Percentiles rank a stretch among this genome's conserved stretches.
These are phyloP conservation scores for Colletotrichum agaves DNA, from an alignment of 2,329 filamentous ascomycete species.

Conservation along the genomic window DNA sequence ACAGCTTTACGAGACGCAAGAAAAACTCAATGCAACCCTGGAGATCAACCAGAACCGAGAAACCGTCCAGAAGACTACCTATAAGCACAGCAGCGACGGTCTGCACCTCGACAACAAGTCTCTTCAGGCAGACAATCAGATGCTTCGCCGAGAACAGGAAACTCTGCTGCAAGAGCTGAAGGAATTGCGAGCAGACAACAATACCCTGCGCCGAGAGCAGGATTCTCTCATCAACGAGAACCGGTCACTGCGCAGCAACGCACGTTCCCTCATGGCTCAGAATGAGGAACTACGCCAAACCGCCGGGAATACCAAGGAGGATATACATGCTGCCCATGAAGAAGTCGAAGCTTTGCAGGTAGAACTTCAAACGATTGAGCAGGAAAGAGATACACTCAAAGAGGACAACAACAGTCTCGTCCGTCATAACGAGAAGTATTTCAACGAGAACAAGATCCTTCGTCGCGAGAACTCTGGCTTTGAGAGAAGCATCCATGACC, in stretches of 20 bases:
- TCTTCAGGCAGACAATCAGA: slow-evolving; percentile 54
- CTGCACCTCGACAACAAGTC: slow-evolving; percentile 54
- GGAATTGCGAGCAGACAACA: slow-evolving; percentile 55
- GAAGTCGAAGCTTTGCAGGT: slow-evolving; percentile 53
- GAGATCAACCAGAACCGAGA: slow-evolving; percentile 23
- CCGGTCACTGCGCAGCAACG: slow-evolving; percentile 54
- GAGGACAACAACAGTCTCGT: slow-evolving; percentile 64
- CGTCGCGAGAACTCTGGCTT: slow-evolving; percentile 60
- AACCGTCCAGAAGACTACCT: slow-evolving; percentile 51
- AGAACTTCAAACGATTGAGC: slow-evolving; percentile 51
- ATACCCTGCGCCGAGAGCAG: slow-evolving; percentile 54
- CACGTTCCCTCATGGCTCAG: slow-evolving; percentile 54
- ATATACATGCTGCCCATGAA: slow-evolving; percentile 53
- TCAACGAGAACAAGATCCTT: slow-evolving; percentile 62
- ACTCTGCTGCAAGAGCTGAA: slow-evolving; percentile 53
- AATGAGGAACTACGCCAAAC: slow-evolving; percentile 57
- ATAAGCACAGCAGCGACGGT: slow-evolving; percentile 50
- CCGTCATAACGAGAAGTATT: slow-evolving; percentile 66
- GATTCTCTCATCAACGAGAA: slow-evolving; percentile 57
- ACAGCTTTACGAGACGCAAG: slow-evolving; percentile 55
- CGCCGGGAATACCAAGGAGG: slow-evolving; percentile 52
- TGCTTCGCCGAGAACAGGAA: slow-evolving; percentile 49
- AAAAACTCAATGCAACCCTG: slow-evolving; percentile 53
- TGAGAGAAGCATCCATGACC: slow-evolving; percentile 56
- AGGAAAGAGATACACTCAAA: slow-evolving; percentile 58